phyloP scores from a whole-genome alignment of 176 grass and related monocot genomes.

The Elymus sibiricus region DNA sequence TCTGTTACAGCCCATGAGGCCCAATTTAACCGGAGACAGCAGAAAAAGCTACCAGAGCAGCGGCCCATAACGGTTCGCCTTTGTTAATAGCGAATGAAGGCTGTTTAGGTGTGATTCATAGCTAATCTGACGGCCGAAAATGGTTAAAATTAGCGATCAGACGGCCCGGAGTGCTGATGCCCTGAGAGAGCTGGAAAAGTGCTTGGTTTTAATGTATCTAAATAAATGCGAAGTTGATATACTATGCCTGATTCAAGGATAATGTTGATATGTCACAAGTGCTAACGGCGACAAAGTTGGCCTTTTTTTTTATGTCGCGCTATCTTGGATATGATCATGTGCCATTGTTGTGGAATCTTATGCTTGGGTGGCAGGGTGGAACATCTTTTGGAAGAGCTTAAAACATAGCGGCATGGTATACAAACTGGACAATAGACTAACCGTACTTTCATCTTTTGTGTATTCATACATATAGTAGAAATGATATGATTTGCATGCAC shows the following conservation, averaged over 20 bases:
- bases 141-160: too few relatives aligned
- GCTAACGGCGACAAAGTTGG: background rate
- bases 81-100: too few relatives aligned
- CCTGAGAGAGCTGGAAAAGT: too few relatives aligned
- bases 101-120: too few relatives aligned
- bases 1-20: too few relatives aligned
- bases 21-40: too few relatives aligned
- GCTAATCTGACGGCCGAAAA: too few relatives aligned
- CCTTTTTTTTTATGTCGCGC: background rate
- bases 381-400: background rate
- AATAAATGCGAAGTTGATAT: background rate
- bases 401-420: background rate
- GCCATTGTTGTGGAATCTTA: background rate
- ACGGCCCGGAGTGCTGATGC: too few relatives aligned
- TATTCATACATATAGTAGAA: background rate
- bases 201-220: too few relatives aligned
- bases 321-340: background rate
- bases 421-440: background rate
- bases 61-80: too few relatives aligned
- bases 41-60: too few relatives aligned
- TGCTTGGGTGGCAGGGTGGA: background rate
- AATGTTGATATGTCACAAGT: background rate
- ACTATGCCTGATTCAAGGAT: background rate
- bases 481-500: background rate
- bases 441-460: background rate